Base-by-base conservation (phyloP, 257 asterid species). In the Buddleja alternifolia region DNA sequence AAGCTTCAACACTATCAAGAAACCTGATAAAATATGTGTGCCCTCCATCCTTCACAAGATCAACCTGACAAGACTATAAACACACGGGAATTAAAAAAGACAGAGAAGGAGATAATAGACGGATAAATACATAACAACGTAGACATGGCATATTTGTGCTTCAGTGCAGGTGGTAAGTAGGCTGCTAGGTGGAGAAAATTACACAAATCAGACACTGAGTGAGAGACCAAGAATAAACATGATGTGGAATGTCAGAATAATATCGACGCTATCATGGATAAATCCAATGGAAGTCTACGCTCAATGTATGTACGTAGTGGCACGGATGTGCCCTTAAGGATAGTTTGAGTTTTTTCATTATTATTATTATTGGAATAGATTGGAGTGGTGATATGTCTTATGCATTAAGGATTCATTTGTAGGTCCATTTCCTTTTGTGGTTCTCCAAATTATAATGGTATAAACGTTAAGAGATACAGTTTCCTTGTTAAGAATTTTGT, bases 11-110 rank as follows among this genome's bases (percentile, higher is more conserved):
- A 73, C 98, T 89, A 70, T 91, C 99, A 12, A 94, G 96, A 81
- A 94, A 94, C 77, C 82, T 85, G 77, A 92, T 89, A 82, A 94
- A 94, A 79, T 94, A 94, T 24, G 80, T 63, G 67, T 94, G 98
- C 23, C 99, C 99, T 16, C 87, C 88, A 78, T 94, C 99, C 89
- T 94, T 94, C 79, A 94, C 98, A 47, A 94, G 96, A 84, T 94
- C 99, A 72, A 88, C 96, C 92, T 94, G 99, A 72, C 98, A 91
- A 68, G 98, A 91, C 99, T 94, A 72, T 58, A 77, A 73, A 50
- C 76, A 75, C 46, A 57, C 53, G 34, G 5, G 34, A 29, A 29
- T 29, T 2, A 29, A 29, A 29, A 29, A 29, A 29, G 2, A 29
- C 5, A 29, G 2, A 29, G 5, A 29, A 29, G 34, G 5, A 29